Base-by-base conservation (phyloP, 2,329 filamentous ascomycete species). In the Cadophora sp. region DNA sequence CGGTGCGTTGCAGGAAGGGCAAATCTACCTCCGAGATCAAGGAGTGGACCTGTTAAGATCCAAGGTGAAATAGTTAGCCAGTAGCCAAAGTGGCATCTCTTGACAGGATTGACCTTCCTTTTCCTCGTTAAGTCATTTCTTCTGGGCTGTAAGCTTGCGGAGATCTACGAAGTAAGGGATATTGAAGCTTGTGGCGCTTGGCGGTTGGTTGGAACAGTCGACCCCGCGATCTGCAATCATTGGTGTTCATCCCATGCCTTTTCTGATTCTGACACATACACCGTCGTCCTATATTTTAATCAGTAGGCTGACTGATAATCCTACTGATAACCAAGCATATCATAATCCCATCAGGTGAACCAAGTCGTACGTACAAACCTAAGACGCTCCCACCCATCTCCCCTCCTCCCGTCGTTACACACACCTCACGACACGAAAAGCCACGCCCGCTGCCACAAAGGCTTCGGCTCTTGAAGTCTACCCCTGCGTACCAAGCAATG, bases 401-500 rank as follows among this genome's bases (percentile, higher is more conserved):
- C 50, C 14, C 50, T 29, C 11, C 26, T 19, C 3, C 26, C 50
- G 26, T 29, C 9, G 26, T 26, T 22, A 27, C 26, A 26, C 37
- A 40, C 37, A 40, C 3, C 8, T 40, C 37, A 40, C 37, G 5
- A 5, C 31, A 34, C 31, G 5, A 11, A 34, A 34, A n/a, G n/a
- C n/a, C n/a, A n/a, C n/a, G 31, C 31, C 24, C 26, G 12, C 22
- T 14, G 22, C 50, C 50, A 53, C 24, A 16, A n/a, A 6, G 24
- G 19, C 40, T 31, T 46, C 22, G 26, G 22, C 43, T 48, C 34
- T 24, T 43, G 56, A 60, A 27, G 14, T 31, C 37, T 29, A n/a
- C 37, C 58, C 58, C 58, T 61, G 37, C 8, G 3, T 31, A 61
- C 58, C 58, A 61, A 61, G 58, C 58, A 61, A 61, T 48, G 58